Conservation (phyloP, 2,329 filamentous ascomycete genomes). For the Achaetomium macrosporum region DNA sequence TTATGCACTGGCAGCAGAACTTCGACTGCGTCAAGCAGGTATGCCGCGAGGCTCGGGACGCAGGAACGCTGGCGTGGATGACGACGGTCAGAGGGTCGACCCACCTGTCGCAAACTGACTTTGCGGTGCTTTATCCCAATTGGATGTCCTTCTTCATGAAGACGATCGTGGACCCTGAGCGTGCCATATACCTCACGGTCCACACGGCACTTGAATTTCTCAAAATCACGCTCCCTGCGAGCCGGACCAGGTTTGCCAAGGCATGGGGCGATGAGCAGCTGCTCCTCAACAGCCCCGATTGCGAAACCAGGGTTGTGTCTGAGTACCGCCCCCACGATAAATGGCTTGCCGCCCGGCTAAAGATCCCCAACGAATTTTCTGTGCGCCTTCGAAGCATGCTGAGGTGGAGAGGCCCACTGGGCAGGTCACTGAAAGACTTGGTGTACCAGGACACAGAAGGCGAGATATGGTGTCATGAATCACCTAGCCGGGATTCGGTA, state of each 20-base stretch:
- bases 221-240: constrained; percentile 42
- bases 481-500: constrained; percentile 25
- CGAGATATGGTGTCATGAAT: constrained; percentile 32
- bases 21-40: constrained; percentile 52
- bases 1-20: constrained; percentile 64
- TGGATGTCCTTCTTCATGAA: constrained; percentile 55
- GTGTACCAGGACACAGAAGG: constrained; percentile 27
- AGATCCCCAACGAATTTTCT: constrained; percentile 52
- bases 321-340: constrained; percentile 52
- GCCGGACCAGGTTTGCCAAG: constrained; percentile 39
- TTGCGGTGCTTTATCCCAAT: constrained; percentile 57
- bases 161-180: constrained; percentile 55
- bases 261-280: constrained; percentile 50
- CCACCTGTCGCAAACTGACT: constrained; percentile 62
- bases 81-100: constrained; percentile 53
- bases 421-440: constrained; percentile 33
- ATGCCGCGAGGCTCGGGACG: constrained; percentile 48
- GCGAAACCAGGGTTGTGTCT: constrained; percentile 39
- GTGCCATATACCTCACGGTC: constrained; percentile 59
- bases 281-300: constrained; percentile 30
- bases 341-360: constrained; percentile 52
- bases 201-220: constrained; percentile 59
- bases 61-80: constrained; percentile 44
- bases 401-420: constrained; percentile 33
- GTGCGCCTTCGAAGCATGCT: constrained; percentile 42